Conservation (phyloP, 192 early-diverging fungal genomes). For the Phlyctochytrium arcticum region DNA sequence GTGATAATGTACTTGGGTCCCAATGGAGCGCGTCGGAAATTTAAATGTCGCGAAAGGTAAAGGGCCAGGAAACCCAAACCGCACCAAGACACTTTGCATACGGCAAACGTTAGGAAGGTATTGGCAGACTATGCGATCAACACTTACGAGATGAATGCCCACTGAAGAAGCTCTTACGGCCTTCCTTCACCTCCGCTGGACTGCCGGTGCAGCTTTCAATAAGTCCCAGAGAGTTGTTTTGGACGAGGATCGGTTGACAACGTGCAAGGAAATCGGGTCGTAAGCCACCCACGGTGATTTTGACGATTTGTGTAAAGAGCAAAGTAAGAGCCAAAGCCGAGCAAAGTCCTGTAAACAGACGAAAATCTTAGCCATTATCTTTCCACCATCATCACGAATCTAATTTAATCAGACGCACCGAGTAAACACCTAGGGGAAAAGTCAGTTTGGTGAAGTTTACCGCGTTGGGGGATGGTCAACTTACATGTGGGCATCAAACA, state of each 20-base stretch:
- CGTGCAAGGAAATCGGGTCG: slow-evolving; percentile 29
- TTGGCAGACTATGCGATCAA: not conserved
- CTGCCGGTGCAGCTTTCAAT: slow-evolving; percentile 14
- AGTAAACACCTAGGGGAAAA: too few species aligned
- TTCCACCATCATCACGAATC: too few species aligned
- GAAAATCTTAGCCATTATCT: not conserved
- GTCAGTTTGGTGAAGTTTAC: too few species aligned
- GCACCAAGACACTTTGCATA: slow-evolving; percentile 17
- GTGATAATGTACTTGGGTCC: slow-evolving; percentile 18
- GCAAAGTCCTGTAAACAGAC: slow-evolving; percentile 3
- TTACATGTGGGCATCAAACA: slow-evolving; percentile 13
- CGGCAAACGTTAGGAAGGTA: not conserved
- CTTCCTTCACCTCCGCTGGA: slow-evolving; percentile 21
- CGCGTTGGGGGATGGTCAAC: too few species aligned
- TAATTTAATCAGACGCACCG: too few species aligned
- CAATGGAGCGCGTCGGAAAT: slow-evolving; percentile 16
- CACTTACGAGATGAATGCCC: slow-evolving; percentile 28
- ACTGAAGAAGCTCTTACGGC: slow-evolving; percentile 28
- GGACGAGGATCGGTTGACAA: slow-evolving; percentile 9
- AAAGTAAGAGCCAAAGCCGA: slow-evolving; percentile 14
- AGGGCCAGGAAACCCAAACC: slow-evolving; percentile 18
- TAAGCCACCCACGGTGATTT: slow-evolving; percentile 17
- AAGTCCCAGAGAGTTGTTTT: not conserved
- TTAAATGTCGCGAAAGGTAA: slow-evolving; percentile 24
- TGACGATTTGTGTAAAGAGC: slow-evolving; percentile 29